Evolutionary conservation across 208 protist species (phyloP), one percentile per base, ranked within the genome.

Genomic region (Jaenimonas drosophilae): DNA sequence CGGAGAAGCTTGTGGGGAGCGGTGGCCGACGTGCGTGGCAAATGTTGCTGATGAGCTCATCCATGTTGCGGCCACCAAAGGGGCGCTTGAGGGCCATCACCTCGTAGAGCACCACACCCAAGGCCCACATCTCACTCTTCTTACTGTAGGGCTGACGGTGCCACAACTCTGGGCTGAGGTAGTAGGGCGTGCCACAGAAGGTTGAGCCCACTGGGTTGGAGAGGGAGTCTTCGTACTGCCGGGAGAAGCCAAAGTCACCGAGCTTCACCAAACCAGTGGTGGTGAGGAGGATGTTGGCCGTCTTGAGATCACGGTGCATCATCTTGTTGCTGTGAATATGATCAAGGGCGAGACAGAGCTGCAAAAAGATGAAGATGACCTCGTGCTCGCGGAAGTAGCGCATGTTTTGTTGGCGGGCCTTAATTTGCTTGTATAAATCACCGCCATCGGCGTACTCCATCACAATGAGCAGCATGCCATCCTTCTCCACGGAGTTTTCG

Each of bases 111-210:
- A 91, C 68, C 0, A 84, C 76, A 5, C 86, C 86, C 2, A 96
- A 58, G 0, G 84, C 70, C 93, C 93, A 97, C 69, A 96, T 88
- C 52, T 97, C 93, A 27, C 63, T 74, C 64, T 96, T 96, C 39
- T 92, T 81, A 63, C 91, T 94, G 71, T 96, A 97, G 32, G 80
- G 77, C 58, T 83, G 74, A 23, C 85, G 69, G 33, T 88, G 74
- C 71, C 83, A 96, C 26, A 97, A 59, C 70, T 97, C 89, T 1
- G 92, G 92, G 38, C 79, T 86, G 27, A 97, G 64, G 54, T 96
- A 97, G 50, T 95, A 93, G 5, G 91, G 87, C 24, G 82, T 90
- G 23, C 83, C 88, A 40, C 81, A 91, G 64, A 89, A 89, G 31
- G 80, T 89, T 17, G 80, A 76, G 39, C 75, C 80, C 16, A 89